phyloP scores from a whole-genome alignment of 2,329 filamentous ascomycete species.

The Karstenula rhodostoma region DNA sequence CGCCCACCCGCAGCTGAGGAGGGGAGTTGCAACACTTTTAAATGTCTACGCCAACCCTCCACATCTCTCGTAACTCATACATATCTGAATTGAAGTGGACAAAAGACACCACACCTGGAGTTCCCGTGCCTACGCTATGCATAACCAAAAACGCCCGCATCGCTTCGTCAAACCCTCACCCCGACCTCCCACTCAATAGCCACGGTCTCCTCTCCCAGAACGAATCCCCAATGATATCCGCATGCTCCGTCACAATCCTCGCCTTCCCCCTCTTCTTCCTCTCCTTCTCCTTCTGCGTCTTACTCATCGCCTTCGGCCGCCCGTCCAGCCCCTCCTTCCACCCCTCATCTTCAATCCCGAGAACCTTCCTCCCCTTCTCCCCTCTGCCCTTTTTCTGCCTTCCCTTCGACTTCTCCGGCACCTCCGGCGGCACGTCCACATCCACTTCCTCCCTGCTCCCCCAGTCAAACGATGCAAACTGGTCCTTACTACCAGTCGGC shows the following conservation, averaged over 20 bases:
- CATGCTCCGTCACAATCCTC: conserved; percentile 79
- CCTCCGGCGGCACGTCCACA: neutral
- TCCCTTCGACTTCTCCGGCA: conserved; percentile 11
- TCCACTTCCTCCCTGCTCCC: neutral
- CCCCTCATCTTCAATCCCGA: conserved; percentile 20
- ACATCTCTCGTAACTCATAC: neutral
- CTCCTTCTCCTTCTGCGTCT: conserved; percentile 83
- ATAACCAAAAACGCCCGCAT: neutral
- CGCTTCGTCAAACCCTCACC: conserved; percentile 6
- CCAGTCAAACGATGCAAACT: conserved; percentile 10
- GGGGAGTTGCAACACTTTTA: too few species aligned
- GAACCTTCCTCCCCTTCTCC: neutral
- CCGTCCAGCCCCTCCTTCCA: conserved; percentile 46
- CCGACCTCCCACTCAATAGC: conserved; percentile 57
- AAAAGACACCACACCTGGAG: neutral
- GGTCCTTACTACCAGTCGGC: neutral
- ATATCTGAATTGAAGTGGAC: neutral
- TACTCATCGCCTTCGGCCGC: conserved; percentile 64
- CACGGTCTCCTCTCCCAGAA: conserved; percentile 92
- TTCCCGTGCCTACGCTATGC: neutral
- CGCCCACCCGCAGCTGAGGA: too few species aligned
- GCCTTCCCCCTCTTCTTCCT: conserved; percentile 83
- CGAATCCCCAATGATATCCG: conserved; percentile 93
- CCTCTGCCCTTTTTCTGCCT: conserved; percentile 16
- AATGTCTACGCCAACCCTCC: neutral